Evolutionary conservation across 2,329 filamentous ascomycete species (phyloP).

Genomic region (Exophiala bonariae): DNA sequence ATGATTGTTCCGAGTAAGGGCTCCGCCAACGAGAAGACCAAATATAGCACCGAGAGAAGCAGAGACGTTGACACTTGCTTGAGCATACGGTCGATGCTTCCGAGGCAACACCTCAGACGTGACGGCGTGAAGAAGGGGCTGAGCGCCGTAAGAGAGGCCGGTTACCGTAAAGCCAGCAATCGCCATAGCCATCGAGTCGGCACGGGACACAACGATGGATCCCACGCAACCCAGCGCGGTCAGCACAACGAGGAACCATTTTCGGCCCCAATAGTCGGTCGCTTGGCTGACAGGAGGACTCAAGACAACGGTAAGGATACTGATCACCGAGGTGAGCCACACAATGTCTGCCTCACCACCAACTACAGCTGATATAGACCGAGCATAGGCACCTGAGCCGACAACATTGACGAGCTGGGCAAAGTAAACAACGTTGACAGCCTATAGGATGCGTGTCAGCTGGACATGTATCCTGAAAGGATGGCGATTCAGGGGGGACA

Average conservation of each 20-base stretch:
- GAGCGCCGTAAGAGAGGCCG: constrained; percentile 3
- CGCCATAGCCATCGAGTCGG: constrained; percentile 7
- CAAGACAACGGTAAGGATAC: constrained; percentile 12
- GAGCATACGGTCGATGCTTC: constrained; percentile 8
- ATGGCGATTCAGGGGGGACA: background rate
- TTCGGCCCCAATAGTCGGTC: constrained; percentile 14
- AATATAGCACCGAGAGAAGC: constrained; percentile 2
- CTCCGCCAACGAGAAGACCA: constrained; percentile 4
- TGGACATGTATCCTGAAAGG: background rate
- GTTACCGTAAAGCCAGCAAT: constrained; percentile 9
- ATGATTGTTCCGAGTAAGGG: constrained; percentile 2
- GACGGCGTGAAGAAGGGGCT: constrained; percentile 13
- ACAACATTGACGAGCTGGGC: constrained; percentile 3
- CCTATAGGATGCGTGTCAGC: no score
- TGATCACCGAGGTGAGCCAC: constrained; percentile 13
- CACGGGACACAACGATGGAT: constrained; percentile 9
- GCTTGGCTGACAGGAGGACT: constrained; percentile 15
- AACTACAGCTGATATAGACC: constrained; percentile 7
- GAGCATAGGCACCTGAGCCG: background rate
- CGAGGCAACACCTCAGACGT: constrained; percentile 13
- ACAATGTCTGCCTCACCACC: constrained; percentile 7
- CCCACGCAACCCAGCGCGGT: constrained; percentile 8
- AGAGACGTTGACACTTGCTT: constrained; percentile 8
- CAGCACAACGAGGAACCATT: constrained; percentile 9
- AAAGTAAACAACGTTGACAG: background rate